A percentile compares a stretch with the other conserved stretches of the same genome.
These are phyloP conservation scores for Ilex aquifolium DNA, from an alignment of 257 asterid genomes.

Conservation along the genomic window DNA sequence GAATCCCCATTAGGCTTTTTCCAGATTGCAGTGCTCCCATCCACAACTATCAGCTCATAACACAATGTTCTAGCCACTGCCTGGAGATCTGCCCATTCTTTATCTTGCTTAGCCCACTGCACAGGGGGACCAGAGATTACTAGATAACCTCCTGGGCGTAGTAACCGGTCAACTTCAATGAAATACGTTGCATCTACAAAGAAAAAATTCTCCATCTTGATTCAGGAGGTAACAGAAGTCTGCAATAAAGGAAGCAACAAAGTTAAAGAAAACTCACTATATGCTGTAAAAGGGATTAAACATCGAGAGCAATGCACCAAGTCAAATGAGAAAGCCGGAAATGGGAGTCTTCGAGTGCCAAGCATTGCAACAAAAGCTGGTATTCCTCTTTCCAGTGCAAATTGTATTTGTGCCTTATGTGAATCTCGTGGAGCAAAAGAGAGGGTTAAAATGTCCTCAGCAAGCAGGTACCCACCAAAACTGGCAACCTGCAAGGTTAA, in stretches of 20 bases:
- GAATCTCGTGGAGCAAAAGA: constrained; percentile 99
- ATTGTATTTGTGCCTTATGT: constrained; percentile 91
- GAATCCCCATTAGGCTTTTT: constrained; percentile 74
- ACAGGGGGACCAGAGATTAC: constrained; percentile 98
- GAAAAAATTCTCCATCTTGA: constrained; percentile 13
- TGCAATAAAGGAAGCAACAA: neutral
- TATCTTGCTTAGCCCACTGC: constrained; percentile 86
- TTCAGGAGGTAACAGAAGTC: constrained; percentile 8
- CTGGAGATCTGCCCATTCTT: constrained; percentile 98
- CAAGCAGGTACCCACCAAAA: constrained; percentile 91
- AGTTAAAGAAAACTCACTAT: constrained; percentile 56
- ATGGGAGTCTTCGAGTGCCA: constrained; percentile 91
- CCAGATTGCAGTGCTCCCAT: constrained; percentile 97
- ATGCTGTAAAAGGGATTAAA: constrained; percentile 88
- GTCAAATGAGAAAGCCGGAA: constrained; percentile 87
- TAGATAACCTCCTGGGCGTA: constrained; percentile 92
- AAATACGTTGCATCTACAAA: constrained; percentile 49
- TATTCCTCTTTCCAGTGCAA: constrained; percentile 93
- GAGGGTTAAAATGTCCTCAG: constrained; percentile 72
- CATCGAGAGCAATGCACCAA: constrained; percentile 96
- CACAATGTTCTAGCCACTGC: constrained; percentile 80
- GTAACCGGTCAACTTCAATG: constrained; percentile 91
- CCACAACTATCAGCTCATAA: constrained; percentile 82
- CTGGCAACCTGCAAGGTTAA: constrained; percentile 74
- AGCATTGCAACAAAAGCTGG: constrained; percentile 99